A percentile compares a stretch with the other conserved stretches of the same genome.
Evolutionary conservation across 805 yeast genomes (phyloP).

Genomic region (Saturnispora sanitii): DNA sequence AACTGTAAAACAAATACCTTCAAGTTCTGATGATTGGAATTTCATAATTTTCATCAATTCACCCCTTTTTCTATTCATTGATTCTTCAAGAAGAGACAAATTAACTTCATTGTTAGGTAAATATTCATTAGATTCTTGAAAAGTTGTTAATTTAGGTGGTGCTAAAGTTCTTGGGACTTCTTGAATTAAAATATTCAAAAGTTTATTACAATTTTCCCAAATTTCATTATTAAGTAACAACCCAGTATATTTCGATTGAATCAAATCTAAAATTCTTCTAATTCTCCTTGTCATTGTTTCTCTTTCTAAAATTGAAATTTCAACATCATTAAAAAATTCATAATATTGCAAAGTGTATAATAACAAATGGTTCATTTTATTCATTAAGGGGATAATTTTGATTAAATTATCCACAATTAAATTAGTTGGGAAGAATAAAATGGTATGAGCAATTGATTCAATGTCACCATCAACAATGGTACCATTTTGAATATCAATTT

Average conservation of each 20-base stretch:
- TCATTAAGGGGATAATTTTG: conserved; percentile 45
- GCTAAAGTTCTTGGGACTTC: conserved; percentile 1
- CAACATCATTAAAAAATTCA: conserved; percentile 6
- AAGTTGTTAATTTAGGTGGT: conserved; percentile 3
- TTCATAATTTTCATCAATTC: conserved; percentile 30
- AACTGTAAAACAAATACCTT: conserved; percentile 10
- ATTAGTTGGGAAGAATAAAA: conserved; percentile 42
- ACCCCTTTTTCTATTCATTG: conserved; percentile 43
- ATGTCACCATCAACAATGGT: conserved; percentile 41
- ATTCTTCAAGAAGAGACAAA: conserved; percentile 31
- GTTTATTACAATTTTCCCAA: conserved; percentile 20
- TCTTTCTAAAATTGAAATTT: conserved; percentile 10
- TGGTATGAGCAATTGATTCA: conserved; percentile 71
- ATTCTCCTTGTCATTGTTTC: conserved; percentile 8
- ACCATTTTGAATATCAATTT: conserved; percentile 38
- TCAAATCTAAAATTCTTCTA: conserved; percentile 7
- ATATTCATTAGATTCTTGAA: neutral
- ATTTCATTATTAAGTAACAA: conserved; percentile 56
- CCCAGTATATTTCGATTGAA: conserved; percentile 51
- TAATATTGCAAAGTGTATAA: conserved; percentile 30
- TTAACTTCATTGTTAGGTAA: conserved; percentile 3
- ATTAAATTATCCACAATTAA: conserved; percentile 33
- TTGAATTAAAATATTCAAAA: neutral
- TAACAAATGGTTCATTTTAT: conserved; percentile 36
- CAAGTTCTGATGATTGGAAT: conserved; percentile 13